phyloP scores from a whole-genome alignment of 345 rosid genomes.

The Citrus unshiu region DNA sequence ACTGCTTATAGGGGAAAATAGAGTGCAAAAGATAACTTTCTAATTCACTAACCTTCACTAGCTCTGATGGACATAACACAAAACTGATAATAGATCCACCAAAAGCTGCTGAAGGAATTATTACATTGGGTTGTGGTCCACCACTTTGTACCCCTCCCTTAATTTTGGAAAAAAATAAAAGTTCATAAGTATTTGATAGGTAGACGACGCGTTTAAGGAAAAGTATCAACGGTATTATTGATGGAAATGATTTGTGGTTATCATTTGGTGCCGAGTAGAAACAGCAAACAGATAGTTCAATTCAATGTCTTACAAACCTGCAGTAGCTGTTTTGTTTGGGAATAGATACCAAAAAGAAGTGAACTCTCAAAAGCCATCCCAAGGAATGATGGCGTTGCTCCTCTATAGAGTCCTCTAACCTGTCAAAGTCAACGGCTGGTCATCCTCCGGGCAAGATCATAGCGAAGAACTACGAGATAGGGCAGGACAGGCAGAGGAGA shows the following conservation, averaged over 20 bases:
- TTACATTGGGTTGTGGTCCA: constrained; percentile 52
- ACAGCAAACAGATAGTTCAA: constrained; percentile 9
- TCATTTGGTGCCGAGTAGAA: neutral
- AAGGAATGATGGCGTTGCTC: constrained; percentile 83
- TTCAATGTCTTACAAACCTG: constrained; percentile 42
- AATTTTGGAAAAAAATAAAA: constrained; percentile 1
- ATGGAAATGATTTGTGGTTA: neutral
- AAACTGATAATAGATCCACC: constrained; percentile 92
- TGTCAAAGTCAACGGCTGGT: constrained; percentile 27
- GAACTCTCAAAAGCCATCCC: constrained; percentile 96
- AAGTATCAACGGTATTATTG: neutral
- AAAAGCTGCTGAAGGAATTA: constrained; percentile 90
- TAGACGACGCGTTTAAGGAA: neutral
- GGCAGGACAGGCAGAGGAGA: neutral
- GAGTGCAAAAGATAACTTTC: neutral
- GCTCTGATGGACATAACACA: constrained; percentile 80
- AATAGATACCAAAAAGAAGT: constrained; percentile 83
- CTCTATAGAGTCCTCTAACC: constrained; percentile 89
- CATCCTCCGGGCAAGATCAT: neutral
- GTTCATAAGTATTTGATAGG: neutral
- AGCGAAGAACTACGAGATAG: neutral
- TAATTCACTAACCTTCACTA: constrained; percentile 59
- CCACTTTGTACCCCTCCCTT: constrained; percentile 56
- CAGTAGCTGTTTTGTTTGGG: constrained; percentile 78
- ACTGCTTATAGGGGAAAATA: neutral